A percentile compares a stretch with the other conserved stretches of the same genome.
phyloP scores from a whole-genome alignment of 805 yeast species.

The Teunomyces kruisii region DNA sequence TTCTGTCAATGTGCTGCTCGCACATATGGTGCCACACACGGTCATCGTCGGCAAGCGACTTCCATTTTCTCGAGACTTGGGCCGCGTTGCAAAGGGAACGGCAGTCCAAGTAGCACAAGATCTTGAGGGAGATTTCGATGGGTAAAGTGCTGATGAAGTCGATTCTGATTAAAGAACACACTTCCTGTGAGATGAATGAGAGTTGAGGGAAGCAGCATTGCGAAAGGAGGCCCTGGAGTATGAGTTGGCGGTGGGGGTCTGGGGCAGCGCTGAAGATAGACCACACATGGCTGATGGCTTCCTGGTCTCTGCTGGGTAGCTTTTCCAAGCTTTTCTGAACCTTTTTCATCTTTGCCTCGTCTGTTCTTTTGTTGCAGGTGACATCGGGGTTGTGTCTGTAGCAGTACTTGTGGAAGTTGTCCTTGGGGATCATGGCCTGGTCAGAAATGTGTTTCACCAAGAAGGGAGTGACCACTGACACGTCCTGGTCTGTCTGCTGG shows the following conservation, averaged over 20 bases:
- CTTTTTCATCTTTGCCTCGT: conserved; percentile 59
- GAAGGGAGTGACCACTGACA: conserved; percentile 40
- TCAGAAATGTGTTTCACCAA: conserved; percentile 41
- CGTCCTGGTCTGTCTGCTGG: conserved; percentile 11
- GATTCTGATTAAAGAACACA: conserved; percentile 74
- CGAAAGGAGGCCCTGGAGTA: conserved; percentile 77
- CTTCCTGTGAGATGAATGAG: conserved; percentile 79
- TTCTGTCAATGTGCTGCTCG: conserved; percentile 95
- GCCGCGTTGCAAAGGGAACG: conserved; percentile 92
- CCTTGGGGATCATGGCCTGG: conserved; percentile 44
- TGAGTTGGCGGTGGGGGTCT: conserved; percentile 64
- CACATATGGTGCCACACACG: conserved; percentile 98
- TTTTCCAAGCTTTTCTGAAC: conserved; percentile 58
- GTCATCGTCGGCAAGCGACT: conserved; percentile 89
- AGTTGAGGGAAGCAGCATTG: conserved; percentile 96
- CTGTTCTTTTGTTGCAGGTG: conserved; percentile 67
- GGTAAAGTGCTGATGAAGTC: conserved; percentile 89
- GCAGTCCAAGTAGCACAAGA: conserved; percentile 88
- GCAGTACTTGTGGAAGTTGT: conserved; percentile 69
- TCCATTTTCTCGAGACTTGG: conserved; percentile 87
- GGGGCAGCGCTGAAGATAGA: conserved; percentile 77
- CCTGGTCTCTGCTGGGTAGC: conserved; percentile 69
- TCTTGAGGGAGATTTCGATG: conserved; percentile 77
- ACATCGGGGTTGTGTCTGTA: conserved; percentile 92
- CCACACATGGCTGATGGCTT: conserved; percentile 81